These are phyloP conservation scores for Diaporthe caulivora DNA, from an alignment of 2,329 filamentous ascomycete species.

Conservation along the genomic window DNA sequence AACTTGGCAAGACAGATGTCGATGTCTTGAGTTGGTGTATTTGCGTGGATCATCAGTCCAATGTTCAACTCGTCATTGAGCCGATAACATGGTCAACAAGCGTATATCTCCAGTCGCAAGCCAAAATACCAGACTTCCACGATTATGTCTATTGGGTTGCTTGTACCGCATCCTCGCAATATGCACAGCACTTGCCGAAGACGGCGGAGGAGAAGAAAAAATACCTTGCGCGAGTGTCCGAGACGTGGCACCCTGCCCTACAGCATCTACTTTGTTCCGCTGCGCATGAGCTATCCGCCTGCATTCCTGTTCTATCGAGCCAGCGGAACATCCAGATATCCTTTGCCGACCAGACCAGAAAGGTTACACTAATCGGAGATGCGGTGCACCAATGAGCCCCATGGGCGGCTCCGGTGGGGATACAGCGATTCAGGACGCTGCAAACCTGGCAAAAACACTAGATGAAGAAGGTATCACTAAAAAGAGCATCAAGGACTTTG, in stretches of 20 bases:
- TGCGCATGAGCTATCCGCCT: slow-evolving; percentile 43
- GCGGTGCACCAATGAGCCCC: slow-evolving; percentile 45
- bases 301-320: slow-evolving; percentile 46
- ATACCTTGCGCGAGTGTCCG: slow-evolving; percentile 42
- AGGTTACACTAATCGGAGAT: slow-evolving; percentile 44
- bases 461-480: slow-evolving; percentile 42
- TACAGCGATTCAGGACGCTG: slow-evolving; percentile 46
- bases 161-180: slow-evolving; percentile 45
- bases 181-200: slow-evolving; percentile 42
- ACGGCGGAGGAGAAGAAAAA: slow-evolving; percentile 43
- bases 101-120: slow-evolving; percentile 39
- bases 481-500: slow-evolving; percentile 42
- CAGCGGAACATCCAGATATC: slow-evolving; percentile 46
- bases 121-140: slow-evolving; percentile 43
- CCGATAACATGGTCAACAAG: slow-evolving; percentile 46
- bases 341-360: slow-evolving; percentile 37
- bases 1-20: no score
- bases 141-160: slow-evolving; percentile 48
- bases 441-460: slow-evolving; percentile 44
- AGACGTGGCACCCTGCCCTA: slow-evolving; percentile 46
- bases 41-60: slow-evolving; percentile 46
- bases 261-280: slow-evolving; percentile 45
- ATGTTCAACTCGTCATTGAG: slow-evolving; percentile 46
- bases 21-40: slow-evolving; percentile 49
- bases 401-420: slow-evolving; percentile 49